Conservation (phyloP, 495 filamentous ascomycete species). For the Physcia stellaris region DNA sequence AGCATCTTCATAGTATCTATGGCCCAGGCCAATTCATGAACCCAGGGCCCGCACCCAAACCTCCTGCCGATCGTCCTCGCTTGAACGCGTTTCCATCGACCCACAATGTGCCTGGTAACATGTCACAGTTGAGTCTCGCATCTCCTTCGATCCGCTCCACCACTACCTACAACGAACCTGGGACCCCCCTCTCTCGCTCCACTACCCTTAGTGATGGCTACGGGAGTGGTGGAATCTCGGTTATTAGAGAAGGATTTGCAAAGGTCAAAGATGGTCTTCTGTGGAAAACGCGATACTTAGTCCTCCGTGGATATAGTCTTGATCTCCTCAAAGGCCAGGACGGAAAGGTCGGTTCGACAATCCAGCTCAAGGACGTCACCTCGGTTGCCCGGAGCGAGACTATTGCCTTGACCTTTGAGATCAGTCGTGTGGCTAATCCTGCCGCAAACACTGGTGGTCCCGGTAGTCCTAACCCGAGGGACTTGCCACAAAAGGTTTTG, state of each 20-base stretch:
- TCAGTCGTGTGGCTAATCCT: constrained; percentile 55
- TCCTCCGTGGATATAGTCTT: constrained; percentile 74
- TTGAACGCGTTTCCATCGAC: constrained; percentile 60
- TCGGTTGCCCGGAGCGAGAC: constrained; percentile 77
- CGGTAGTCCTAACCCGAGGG: constrained; percentile 37
- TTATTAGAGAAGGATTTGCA: constrained; percentile 83
- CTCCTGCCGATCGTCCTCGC: constrained; percentile 71
- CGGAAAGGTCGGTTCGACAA: constrained; percentile 65
- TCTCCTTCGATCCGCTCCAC: constrained; percentile 51
- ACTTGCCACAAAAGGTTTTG: constrained; percentile 64
- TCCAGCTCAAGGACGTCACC: constrained; percentile 72
- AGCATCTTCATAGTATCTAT: too few species aligned
- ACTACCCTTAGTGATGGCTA: constrained; percentile 43
- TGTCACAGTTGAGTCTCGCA: constrained; percentile 56
- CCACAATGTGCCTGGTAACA: constrained; percentile 60
- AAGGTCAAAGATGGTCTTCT: constrained; percentile 77
- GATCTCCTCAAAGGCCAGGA: constrained; percentile 86
- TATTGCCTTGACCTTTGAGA: constrained; percentile 80
- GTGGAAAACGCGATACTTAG: constrained; percentile 82
- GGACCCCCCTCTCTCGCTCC: constrained; percentile 42
- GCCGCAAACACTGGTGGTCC: constrained; percentile 45
- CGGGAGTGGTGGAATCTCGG: constrained; percentile 46
- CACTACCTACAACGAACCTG: background rate
- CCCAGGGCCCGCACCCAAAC: constrained; percentile 83
- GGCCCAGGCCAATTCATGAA: constrained; percentile 80